Evolutionary conservation across 2,329 filamentous ascomycete genomes (phyloP), one percentile per base, ranked within the genome.

Genomic region (Cercospora sp.): DNA sequence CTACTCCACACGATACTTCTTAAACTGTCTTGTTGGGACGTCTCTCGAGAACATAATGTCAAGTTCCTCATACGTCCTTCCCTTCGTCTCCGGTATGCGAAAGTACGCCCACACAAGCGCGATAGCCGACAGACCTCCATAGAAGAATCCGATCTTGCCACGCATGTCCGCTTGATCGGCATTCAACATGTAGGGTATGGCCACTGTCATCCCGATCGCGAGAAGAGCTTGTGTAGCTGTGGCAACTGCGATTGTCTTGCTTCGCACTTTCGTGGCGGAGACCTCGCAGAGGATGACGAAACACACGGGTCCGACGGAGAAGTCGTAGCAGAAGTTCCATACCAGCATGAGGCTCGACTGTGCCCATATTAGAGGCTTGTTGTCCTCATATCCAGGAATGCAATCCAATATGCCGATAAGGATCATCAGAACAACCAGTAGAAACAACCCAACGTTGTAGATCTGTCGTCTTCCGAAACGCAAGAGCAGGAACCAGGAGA

Each of bases 101-200:
- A 80, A 78, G 66, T 74, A 81, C 1, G 77, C 74, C 79, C 80
- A 81, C 0, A 78, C 36, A 7, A 81, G 66, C 42, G 76, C 76
- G 0, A 80, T 64, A 2, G 75, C 61, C 9, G 75, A 75, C 3
- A 80, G 67, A 0, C 78, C 79, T 7, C 78, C 79, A 65, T 79
- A 82, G 70, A 81, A 79, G 73, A 82, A 82, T 0, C 79, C 81
- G 28, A 81, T 75, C 67, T 81, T 82, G 30, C 80, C 80, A 26
- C 77, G 68, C 42, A 80, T 70, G 65, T 81, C 76, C 1, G 75
- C 80, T 60, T 81, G 71, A 58, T 81, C 80, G 1, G 80, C 79
- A 63, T 81, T 81, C 70, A 82, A 78, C 67, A 80, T 75, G 64
- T 81, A 81, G 18, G 67, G 67, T 31, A 69, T 81, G 0, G 77